Evolutionary conservation across 495 filamentous ascomycete genomes (phyloP).

Genomic region (Chlorociboria aeruginascens): DNA sequence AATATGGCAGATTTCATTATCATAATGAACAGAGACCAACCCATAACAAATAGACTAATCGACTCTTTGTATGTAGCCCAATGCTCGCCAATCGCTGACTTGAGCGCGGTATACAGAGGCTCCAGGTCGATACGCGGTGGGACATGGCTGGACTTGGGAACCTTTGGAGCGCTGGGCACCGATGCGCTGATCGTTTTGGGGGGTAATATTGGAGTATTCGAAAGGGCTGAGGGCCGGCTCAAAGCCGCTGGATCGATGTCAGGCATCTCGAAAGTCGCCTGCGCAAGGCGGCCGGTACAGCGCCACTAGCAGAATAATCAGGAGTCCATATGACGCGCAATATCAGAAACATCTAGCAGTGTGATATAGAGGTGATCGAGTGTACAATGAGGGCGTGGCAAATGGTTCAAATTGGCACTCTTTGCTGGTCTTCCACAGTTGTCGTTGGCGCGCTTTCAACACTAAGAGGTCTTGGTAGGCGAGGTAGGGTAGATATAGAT

Average conservation of each 20-base stretch:
- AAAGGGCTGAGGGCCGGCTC: constrained; percentile 47
- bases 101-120: constrained; percentile 77
- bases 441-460: background rate
- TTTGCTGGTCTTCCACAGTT: no score
- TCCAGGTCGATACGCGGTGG: constrained; percentile 79
- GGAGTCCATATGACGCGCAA: constrained; percentile 9
- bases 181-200: constrained; percentile 49
- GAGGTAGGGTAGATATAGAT: no score
- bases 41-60: constrained; percentile 66
- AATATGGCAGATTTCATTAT: background rate
- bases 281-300: constrained; percentile 10
- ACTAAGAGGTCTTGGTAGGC: no score
- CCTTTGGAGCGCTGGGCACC: constrained; percentile 43
- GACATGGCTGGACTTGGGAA: constrained; percentile 52
- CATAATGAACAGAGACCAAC: constrained; percentile 36
- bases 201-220: constrained; percentile 47
- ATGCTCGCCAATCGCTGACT: constrained; percentile 66
- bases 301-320: constrained; percentile 11
- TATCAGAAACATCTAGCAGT: constrained; percentile 9
- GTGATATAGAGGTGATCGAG: constrained; percentile 11
- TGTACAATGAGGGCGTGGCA: constrained; percentile 2
- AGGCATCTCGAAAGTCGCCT: constrained; percentile 40
- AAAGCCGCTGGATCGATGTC: constrained; percentile 79
- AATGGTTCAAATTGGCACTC: constrained; percentile 10
- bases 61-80: constrained; percentile 86